Base-by-base conservation (phyloP, 768 basidiomycete genomes). In the Boletus rubescentipes region DNA sequence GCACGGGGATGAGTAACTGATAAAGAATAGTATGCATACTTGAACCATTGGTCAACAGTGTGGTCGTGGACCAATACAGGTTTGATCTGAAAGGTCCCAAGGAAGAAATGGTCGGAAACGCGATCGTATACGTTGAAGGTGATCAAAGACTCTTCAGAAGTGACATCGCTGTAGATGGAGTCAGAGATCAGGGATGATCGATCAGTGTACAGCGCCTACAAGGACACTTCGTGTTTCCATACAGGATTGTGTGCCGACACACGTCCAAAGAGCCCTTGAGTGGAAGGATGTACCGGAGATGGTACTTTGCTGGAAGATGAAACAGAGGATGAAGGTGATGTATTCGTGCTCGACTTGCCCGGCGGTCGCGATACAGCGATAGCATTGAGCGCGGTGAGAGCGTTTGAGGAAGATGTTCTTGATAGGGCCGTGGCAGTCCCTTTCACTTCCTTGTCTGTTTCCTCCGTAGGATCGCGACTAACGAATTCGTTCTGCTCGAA, bases 401-500 rank as follows among this genome's bases (percentile, higher is more conserved):
- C 89, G 50, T 73, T 84, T 21, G 81, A 82, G 4, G 87, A 84
- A 31, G 79, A 75, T 44, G 82, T 79, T 59, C 80, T 73, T 16
- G 80, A 84, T 37, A 83, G 68, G 52, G 69, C 74, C 9, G 79
- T 85, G 4, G 93, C 81, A 37, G 80, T 79, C 62, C 91, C 93
- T 69, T 87, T 92, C 72, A 91, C 89, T 72, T 93, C 91, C 77
- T 91, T 93, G 76, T 90, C 91, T 16, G 79, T 75, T 70, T 92
- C 91, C 60, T 85, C 83, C 23, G 87, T 90, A 26, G 93, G 91
- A 70, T 96, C 91, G 41, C 97, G 78, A 62, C 86, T 87, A 70
- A 99, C 87, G 67, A 98, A 99, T 73, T 99, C 97, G 79, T 93
- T 98, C 73, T 98, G 91, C 77, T 99, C 97, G 73, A 98, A 99